Percentiles rank a stretch among this genome's conserved stretches.
These are phyloP conservation scores for Tylopilus orsonianus DNA, from an alignment of 1,284 basidiomycete genomes.

Conservation along the genomic window DNA sequence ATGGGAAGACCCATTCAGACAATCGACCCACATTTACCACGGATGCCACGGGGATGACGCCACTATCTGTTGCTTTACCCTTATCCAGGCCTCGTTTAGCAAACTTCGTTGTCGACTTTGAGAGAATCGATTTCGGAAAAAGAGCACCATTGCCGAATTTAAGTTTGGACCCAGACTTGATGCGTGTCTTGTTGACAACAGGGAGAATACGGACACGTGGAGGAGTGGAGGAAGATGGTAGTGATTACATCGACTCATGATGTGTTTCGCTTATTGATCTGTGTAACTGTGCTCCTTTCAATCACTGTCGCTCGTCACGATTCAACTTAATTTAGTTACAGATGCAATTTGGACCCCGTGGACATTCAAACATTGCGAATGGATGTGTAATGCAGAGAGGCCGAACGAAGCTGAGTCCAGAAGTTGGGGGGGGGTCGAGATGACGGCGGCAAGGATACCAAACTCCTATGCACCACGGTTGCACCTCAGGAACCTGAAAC, in stretches of 20 bases:
- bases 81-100: constrained; percentile 20
- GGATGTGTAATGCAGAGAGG: too few species aligned
- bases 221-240: constrained; percentile 20
- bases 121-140: constrained; percentile 8
- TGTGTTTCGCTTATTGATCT: not conserved
- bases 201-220: constrained; percentile 30
- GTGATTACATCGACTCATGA: constrained; percentile 16
- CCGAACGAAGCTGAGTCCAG: too few species aligned
- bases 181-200: constrained; percentile 25
- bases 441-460: too few species aligned
- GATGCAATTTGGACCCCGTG: too few species aligned
- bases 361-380: too few species aligned
- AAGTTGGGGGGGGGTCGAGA: too few species aligned
- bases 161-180: constrained; percentile 10
- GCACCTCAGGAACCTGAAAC: too few species aligned
- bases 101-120: constrained; percentile 21
- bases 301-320: too few species aligned
- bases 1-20: not conserved
- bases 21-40: not conserved
- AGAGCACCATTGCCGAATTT: constrained; percentile 7
- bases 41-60: not conserved
- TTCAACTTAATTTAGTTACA: too few species aligned
- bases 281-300: too few species aligned
- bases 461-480: too few species aligned
- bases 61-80: not conserved